Evolutionary conservation across 495 filamentous ascomycete genomes (phyloP).

Genomic region (Neurospora sp.): DNA sequence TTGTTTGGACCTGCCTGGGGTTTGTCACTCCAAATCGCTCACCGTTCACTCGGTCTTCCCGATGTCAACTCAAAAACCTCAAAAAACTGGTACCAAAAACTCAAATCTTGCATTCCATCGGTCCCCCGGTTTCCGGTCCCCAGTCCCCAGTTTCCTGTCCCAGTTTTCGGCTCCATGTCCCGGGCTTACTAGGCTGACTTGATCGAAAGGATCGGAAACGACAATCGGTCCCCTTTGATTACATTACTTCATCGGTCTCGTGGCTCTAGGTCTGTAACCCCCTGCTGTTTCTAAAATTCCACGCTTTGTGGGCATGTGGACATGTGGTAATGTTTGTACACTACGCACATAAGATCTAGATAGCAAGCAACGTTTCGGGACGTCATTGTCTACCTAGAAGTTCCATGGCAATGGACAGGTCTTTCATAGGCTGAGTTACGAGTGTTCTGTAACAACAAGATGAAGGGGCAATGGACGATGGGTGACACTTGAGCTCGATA

Average conservation of each 20-base stretch:
- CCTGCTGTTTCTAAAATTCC: neutral
- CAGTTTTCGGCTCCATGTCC: neutral
- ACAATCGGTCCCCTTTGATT: neutral
- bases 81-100: neutral
- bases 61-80: neutral
- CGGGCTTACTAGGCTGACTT: neutral
- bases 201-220: neutral
- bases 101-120: neutral
- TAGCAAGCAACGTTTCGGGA: neutral
- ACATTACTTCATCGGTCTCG: neutral
- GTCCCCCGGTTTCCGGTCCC: neutral
- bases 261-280: neutral
- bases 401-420: neutral
- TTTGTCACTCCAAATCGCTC: neutral
- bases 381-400: neutral
- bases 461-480: neutral
- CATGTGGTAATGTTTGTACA: neutral
- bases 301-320: neutral
- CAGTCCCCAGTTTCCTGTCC: neutral
- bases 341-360: neutral
- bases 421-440: neutral
- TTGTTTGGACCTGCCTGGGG: neutral
- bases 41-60: neutral
- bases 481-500: neutral
- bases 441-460: neutral